Percentiles rank a stretch among this genome's conserved stretches.
These are phyloP conservation scores for Coemansia sp. DNA, from an alignment of 192 early-diverging fungal species.

Conservation along the genomic window DNA sequence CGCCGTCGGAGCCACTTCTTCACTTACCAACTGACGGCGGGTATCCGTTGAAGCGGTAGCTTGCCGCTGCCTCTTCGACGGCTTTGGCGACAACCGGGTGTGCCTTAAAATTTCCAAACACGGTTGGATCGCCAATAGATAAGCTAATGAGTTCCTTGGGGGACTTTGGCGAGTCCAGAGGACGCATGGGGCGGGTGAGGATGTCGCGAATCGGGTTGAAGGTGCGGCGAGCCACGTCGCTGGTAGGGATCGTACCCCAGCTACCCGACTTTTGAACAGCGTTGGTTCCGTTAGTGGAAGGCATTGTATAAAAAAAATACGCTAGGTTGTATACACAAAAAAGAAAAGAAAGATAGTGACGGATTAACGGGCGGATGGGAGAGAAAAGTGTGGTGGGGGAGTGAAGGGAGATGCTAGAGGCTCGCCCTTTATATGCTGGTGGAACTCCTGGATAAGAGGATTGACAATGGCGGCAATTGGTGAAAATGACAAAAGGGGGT, in stretches of 20 bases:
- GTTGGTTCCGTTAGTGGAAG: conserved; percentile 31
- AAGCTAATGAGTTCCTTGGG: conserved; percentile 35
- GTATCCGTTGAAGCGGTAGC: conserved; percentile 84
- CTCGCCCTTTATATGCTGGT: no score
- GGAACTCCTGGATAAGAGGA: not conserved
- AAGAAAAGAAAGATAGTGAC: not conserved
- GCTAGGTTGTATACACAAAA: not conserved
- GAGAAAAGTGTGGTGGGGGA: not conserved
- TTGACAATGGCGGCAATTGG: not conserved
- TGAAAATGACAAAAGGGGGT: not conserved
- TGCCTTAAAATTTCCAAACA: conserved; percentile 89
- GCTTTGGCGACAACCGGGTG: conserved; percentile 67
- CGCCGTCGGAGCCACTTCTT: not conserved
- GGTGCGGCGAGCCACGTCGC: conserved; percentile 70
- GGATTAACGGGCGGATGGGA: not conserved
- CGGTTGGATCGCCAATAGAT: conserved; percentile 77
- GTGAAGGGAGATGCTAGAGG: no score
- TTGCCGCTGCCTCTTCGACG: conserved; percentile 65
- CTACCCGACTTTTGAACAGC: conserved; percentile 5
- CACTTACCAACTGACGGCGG: conserved; percentile 69
- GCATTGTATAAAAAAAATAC: conserved; percentile 12
- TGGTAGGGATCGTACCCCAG: conserved; percentile 56
- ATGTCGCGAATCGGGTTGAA: conserved; percentile 86
- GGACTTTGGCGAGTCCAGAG: conserved; percentile 58
- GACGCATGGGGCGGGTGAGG: conserved; percentile 74